These are phyloP conservation scores for Rosa persica DNA, from an alignment of 306 rosid genomes.

Conservation along the genomic window DNA sequence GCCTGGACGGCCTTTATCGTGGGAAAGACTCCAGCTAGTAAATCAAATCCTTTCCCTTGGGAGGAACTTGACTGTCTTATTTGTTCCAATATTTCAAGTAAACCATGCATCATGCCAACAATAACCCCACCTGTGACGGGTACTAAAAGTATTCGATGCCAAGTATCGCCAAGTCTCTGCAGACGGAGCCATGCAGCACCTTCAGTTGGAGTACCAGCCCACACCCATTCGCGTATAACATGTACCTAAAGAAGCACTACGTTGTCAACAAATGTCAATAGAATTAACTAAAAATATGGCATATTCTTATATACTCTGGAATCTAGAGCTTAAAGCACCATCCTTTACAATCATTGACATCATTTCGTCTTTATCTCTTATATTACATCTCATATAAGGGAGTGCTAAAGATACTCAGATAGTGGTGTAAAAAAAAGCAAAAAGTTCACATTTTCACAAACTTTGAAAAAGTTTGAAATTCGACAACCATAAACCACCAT, in stretches of 20 bases:
- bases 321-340: not conserved
- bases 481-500: not conserved
- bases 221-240: slow-evolving; percentile 91
- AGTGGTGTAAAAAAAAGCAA: not conserved
- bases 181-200: slow-evolving; percentile 98
- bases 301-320: not conserved
- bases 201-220: slow-evolving; percentile 98
- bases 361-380: not conserved
- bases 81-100: slow-evolving; percentile 82
- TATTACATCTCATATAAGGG: not conserved
- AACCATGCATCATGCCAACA: slow-evolving; percentile 98
- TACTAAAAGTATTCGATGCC: slow-evolving; percentile 91
- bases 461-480: not conserved
- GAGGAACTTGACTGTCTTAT: slow-evolving; percentile 75
- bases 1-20: slow-evolving; percentile 93
- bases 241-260: slow-evolving; percentile 63
- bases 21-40: slow-evolving; percentile 79
- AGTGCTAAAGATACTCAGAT: not conserved
- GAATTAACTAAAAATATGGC: not conserved
- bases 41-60: slow-evolving; percentile 76
- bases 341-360: not conserved
- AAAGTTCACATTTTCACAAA: not conserved
- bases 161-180: slow-evolving; percentile 84
- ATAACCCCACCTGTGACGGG: slow-evolving; percentile 95
- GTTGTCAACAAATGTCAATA: slow-evolving; percentile 29